A percentile compares a stretch with the other conserved stretches of the same genome.
Conservation (phyloP, 1,284 basidiomycete genomes). For the Agaricales sp. region DNA sequence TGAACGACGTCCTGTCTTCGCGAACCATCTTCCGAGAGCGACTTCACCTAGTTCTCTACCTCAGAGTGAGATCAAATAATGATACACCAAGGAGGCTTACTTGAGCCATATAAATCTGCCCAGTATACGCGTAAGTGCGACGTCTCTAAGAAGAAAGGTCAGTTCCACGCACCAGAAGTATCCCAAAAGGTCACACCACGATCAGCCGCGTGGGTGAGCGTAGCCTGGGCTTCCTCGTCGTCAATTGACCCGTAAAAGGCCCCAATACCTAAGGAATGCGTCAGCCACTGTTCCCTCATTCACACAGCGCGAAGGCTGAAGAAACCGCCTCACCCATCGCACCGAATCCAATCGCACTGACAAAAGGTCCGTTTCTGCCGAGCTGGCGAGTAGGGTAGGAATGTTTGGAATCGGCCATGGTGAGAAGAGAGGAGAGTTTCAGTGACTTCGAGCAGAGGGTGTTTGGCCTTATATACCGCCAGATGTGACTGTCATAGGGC, state of each 20-base stretch:
- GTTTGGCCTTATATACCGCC: too few relatives aligned
- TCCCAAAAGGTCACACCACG: slow-evolving; percentile 19
- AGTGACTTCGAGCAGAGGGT: too few relatives aligned
- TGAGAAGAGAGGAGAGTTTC: not conserved
- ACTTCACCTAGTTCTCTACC: not conserved
- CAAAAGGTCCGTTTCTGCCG: slow-evolving; percentile 6
- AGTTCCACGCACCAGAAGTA: slow-evolving; percentile 7
- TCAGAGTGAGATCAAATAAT: not conserved
- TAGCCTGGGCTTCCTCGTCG: slow-evolving; percentile 13
- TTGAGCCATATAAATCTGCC: slow-evolving; percentile 15
- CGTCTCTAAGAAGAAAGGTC: not conserved
- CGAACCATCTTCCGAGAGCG: not conserved
- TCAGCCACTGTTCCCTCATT: not conserved
- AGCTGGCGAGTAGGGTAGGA: slow-evolving; percentile 2
- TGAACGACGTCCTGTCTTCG: slow-evolving; percentile 12
- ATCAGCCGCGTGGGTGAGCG: slow-evolving; percentile 14
- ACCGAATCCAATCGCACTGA: slow-evolving; percentile 7
- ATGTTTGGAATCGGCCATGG: not conserved
- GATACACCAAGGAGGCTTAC: slow-evolving; percentile 7
- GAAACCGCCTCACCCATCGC: slow-evolving; percentile 4
- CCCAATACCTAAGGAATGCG: slow-evolving; percentile 14
- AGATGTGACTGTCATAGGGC: too few relatives aligned
- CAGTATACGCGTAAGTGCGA: not conserved
- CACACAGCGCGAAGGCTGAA: not conserved
- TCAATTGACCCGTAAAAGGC: slow-evolving; percentile 16